phyloP scores from a whole-genome alignment of 78 protist genomes.

The Chrysochromulina parva region DNA sequence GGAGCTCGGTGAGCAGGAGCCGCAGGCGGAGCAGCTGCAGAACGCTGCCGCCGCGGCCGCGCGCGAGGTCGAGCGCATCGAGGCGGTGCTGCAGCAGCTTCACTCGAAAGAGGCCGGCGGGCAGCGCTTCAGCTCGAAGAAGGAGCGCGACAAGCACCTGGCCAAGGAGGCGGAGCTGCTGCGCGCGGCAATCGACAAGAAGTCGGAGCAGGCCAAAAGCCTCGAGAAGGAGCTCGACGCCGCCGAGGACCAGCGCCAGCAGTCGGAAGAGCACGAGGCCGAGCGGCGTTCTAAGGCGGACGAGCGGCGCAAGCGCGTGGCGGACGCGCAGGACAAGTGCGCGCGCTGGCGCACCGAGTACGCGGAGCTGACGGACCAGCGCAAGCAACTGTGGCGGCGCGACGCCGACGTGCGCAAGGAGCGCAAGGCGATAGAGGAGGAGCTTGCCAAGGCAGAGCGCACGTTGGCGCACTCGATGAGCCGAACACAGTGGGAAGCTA shows the following conservation, averaged over 20 bases:
- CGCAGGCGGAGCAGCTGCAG: neutral
- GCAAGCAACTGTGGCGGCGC: slow-evolving; percentile 38
- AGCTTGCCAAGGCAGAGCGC: neutral
- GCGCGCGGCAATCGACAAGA: neutral
- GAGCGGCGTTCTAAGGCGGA: neutral
- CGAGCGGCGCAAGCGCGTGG: neutral
- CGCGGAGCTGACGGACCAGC: too few relatives aligned
- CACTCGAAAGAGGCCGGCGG: neutral
- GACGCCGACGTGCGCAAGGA: neutral
- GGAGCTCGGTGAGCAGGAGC: neutral
- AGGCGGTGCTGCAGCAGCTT: neutral
- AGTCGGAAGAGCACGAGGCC: neutral
- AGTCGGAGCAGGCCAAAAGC: neutral
- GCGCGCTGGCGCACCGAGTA: too few relatives aligned
- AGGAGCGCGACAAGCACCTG: slow-evolving; percentile 2
- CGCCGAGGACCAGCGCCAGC: neutral
- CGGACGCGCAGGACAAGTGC: too few relatives aligned
- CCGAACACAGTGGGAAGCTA: neutral
- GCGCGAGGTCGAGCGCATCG: neutral
- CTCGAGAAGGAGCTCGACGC: neutral
- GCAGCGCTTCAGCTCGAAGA: neutral
- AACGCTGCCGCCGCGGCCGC: neutral
- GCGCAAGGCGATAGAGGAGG: neutral
- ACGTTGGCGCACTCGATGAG: neutral
- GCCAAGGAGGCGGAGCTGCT: neutral